phyloP scores from a whole-genome alignment of 1,284 basidiomycete species.

The Kalmanozyma brasiliensis region DNA sequence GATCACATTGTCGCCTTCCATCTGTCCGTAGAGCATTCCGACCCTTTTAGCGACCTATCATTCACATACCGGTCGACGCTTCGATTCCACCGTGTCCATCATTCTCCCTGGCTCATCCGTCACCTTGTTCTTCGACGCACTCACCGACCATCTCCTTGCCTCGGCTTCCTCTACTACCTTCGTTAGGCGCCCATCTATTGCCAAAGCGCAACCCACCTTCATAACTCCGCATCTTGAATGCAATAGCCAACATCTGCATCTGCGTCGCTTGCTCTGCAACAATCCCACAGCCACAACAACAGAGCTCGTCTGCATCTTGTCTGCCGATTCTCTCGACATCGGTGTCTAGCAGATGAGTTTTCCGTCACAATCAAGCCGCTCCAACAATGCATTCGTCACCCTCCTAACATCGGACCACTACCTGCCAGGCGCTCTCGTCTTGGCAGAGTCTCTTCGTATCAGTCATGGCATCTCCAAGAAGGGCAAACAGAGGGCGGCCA shows the following conservation, averaged over 20 bases:
- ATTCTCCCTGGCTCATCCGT: too few relatives aligned
- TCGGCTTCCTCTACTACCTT: too few relatives aligned
- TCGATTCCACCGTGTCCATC: too few relatives aligned
- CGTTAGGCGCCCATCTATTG: too few relatives aligned
- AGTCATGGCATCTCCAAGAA: slow-evolving; percentile 39
- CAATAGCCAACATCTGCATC: neutral
- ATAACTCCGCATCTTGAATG: too few relatives aligned
- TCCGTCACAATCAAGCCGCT: slow-evolving; percentile 17
- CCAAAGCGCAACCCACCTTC: too few relatives aligned
- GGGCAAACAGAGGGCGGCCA: slow-evolving; percentile 8
- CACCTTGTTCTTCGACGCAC: too few relatives aligned
- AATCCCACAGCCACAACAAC: neutral
- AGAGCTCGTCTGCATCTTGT: slow-evolving; percentile 5
- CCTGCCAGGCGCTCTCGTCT: slow-evolving; percentile 87
- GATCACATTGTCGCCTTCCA: too few relatives aligned
- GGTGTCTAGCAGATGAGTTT: slow-evolving; percentile 23
- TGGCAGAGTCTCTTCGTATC: slow-evolving; percentile 77
- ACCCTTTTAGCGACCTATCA: too few relatives aligned
- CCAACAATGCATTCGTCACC: slow-evolving; percentile 72
- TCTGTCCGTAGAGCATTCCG: too few relatives aligned
- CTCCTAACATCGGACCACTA: slow-evolving; percentile 89
- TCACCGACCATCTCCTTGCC: too few relatives aligned
- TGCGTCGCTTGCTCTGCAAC: neutral
- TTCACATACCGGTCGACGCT: too few relatives aligned
- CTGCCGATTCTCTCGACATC: neutral